A percentile compares a stretch with the other conserved stretches of the same genome.
phyloP scores from a whole-genome alignment of 169 alveolate genomes.

The Babesia gibsoni region DNA sequence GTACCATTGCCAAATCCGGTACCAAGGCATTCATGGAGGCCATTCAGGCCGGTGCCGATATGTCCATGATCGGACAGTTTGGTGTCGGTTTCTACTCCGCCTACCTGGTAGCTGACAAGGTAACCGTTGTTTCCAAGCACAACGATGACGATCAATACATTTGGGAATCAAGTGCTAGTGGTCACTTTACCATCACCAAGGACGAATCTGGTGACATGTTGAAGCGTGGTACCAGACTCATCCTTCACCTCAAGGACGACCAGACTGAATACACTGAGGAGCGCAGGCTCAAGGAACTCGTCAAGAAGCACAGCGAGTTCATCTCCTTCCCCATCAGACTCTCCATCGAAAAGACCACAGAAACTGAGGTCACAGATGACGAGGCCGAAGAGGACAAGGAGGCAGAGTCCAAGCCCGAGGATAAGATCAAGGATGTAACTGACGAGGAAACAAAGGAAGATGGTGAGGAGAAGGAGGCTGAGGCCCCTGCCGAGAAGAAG shows the following conservation, averaged over 20 bases:
- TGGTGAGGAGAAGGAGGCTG: constrained; percentile 79
- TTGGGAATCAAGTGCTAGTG: constrained; percentile 99
- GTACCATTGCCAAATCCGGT: constrained; percentile 99
- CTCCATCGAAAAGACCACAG: constrained; percentile 95
- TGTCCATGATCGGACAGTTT: constrained; percentile 98
- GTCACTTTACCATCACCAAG: constrained; percentile 95
- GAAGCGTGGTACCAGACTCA: constrained; percentile 95
- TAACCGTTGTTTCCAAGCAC: constrained; percentile 93
- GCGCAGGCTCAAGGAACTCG: constrained; percentile 95
- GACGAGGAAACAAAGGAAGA: constrained; percentile 65
- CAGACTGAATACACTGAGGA: constrained; percentile 97
- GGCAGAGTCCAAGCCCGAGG: constrained; percentile 69
- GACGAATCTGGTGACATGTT: constrained; percentile 87
- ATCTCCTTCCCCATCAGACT: constrained; percentile 98
- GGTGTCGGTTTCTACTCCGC: constrained; percentile 99
- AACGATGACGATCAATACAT: constrained; percentile 95
- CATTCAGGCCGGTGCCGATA: constrained; percentile 95
- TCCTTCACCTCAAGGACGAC: constrained; percentile 96
- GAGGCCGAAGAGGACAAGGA: constrained; percentile 92
- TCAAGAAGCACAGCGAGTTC: constrained; percentile 99
- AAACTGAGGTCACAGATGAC: constrained; percentile 96
- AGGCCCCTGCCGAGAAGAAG: constrained; percentile 83
- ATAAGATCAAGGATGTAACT: constrained; percentile 59
- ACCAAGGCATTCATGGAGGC: constrained; percentile 99
- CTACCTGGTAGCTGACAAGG: constrained; percentile 98